Evolutionary conservation across 768 basidiomycete species (phyloP).

Genomic region (Russula olivacea): DNA sequence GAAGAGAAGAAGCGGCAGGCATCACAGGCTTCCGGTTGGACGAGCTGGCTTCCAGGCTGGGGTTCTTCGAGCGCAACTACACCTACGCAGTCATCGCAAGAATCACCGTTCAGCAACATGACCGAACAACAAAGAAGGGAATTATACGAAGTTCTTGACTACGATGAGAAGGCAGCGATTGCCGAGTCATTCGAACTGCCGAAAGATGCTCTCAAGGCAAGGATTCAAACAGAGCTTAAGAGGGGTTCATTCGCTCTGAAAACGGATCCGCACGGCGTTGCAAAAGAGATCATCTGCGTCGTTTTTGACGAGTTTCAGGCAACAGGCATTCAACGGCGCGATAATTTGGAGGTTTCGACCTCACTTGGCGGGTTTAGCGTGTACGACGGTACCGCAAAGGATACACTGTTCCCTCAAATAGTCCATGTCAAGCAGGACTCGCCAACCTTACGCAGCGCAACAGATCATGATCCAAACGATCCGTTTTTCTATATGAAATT

Average conservation of each 20-base stretch:
- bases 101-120: constrained; percentile 62
- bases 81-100: constrained; percentile 38
- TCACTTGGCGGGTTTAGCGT: constrained; percentile 84
- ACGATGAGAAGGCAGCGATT: constrained; percentile 79
- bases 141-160: constrained; percentile 86
- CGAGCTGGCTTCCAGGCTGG: constrained; percentile 66
- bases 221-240: constrained; percentile 70
- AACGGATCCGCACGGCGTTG: constrained; percentile 57
- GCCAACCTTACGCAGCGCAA: not conserved
- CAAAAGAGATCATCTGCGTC: constrained; percentile 73
- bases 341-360: constrained; percentile 79
- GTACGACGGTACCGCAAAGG: constrained; percentile 81
- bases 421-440: constrained; percentile 56
- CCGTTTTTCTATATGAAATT: constrained; percentile 89
- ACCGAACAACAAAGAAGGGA: constrained; percentile 87
- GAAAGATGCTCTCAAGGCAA: constrained; percentile 72
- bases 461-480: constrained; percentile 32
- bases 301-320: constrained; percentile 86
- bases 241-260: constrained; percentile 85
- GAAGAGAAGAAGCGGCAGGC: constrained; percentile 57
- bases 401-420: constrained; percentile 82
- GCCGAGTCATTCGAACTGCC: constrained; percentile 64
- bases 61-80: constrained; percentile 42
- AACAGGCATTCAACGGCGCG: constrained; percentile 74
- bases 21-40: constrained; percentile 47